Evolutionary conservation across 306 rosid species (phyloP), one percentile per base, ranked within the genome.

Genomic region (Casuarina cunninghamiana): DNA sequence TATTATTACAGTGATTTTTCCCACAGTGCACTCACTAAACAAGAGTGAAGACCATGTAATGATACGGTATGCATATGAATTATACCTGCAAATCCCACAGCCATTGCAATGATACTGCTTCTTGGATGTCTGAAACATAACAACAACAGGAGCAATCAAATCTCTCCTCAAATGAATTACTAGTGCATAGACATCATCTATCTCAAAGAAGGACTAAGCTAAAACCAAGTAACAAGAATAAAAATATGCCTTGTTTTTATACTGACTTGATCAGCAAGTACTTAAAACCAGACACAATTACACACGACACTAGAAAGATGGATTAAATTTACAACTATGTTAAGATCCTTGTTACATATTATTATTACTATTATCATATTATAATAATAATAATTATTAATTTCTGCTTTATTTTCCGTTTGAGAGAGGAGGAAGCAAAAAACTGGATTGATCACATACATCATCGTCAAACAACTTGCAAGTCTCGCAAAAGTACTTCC

Each of bases 401-500:
- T 26, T 26, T 26, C 32, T 1, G 1, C 32, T 15, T 2, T 38
- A 32, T 4, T 15, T 65, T 6, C 11, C 17, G 16, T 38, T 39
- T 10, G 67, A 7, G 67, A 5, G 16, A 7, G 42, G 15, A 2
- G 26, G 71, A 5, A 17, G 32, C 42, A 45, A 42, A 6, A 26
- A 48, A 46, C 72, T 13, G 55, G 44, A 75, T 66, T 62, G 81
- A 78, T 21, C 5, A 74, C 54, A 11, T 10, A 83, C 96, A 88
- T 94, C 97, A 69, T 94, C 97, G 82, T 94, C 94, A 76, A 89
- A 90, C 48, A 94, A 89, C 81, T 92, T 94, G 92, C 97, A 94
- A 1, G 77, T 74, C 72, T 69, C 88, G n/a, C 97, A 94, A 79
- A 88, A 94, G 87, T 90, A 92, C 63, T 89, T 90, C 26, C 93